A percentile compares a stretch with the other conserved stretches of the same genome.
phyloP scores from a whole-genome alignment of 805 yeast species.

The Ascoidea rubescens region DNA sequence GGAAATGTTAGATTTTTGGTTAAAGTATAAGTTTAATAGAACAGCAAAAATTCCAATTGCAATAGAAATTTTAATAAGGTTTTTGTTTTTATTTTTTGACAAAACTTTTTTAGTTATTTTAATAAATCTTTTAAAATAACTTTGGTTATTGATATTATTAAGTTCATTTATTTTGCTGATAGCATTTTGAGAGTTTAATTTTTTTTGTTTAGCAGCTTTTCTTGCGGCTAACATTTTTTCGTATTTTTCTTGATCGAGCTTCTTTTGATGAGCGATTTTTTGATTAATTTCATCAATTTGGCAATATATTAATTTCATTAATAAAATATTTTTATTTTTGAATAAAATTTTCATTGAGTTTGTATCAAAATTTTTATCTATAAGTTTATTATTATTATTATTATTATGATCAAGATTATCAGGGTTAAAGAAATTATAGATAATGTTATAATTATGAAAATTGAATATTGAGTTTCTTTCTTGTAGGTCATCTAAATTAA shows the following conservation, averaged over 20 bases:
- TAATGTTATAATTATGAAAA: background rate
- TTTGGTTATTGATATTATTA: background rate
- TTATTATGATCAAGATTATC: too few species aligned
- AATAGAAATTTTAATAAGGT: constrained; percentile 3
- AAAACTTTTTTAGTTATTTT: background rate
- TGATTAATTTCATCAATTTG: background rate
- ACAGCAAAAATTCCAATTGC: constrained; percentile 7
- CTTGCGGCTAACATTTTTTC: background rate
- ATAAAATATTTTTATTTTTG: too few species aligned
- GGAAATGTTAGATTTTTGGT: background rate
- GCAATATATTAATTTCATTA: too few species aligned
- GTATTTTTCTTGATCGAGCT: constrained; percentile 2
- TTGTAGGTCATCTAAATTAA: too few species aligned
- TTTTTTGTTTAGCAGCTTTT: background rate
- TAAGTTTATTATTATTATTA: too few species aligned
- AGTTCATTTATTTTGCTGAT: too few species aligned
- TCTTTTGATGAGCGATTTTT: background rate
- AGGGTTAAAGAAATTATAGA: too few species aligned
- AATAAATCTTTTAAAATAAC: background rate
- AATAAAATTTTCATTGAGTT: too few species aligned
- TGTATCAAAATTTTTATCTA: too few species aligned
- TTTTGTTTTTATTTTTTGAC: background rate
- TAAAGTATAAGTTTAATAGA: constrained; percentile 1
- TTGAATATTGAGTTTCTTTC: too few species aligned
- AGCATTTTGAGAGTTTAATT: too few species aligned